Percentiles rank a stretch among this genome's conserved stretches.
These are phyloP conservation scores for Plasmodium adleri DNA, from an alignment of 169 alveolate genomes.

Conservation along the genomic window DNA sequence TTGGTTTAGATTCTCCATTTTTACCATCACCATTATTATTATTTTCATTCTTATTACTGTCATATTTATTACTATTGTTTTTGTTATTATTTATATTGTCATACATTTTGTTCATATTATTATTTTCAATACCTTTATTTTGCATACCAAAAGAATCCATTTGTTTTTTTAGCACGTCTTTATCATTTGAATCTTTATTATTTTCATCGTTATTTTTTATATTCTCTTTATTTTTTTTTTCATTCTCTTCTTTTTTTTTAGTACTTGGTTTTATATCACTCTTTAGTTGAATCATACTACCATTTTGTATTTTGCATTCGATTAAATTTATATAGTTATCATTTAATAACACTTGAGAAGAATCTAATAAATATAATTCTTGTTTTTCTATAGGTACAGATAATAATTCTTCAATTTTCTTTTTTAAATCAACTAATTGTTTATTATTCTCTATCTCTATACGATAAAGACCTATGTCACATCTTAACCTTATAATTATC, in stretches of 20 bases:
- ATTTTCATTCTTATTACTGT: not conserved
- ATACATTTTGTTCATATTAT: not conserved
- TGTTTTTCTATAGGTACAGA: conserved; percentile 51
- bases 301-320: conserved; percentile 26
- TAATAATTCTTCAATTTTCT: conserved; percentile 41
- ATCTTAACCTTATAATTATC: conserved; percentile 42
- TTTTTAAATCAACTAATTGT: conserved; percentile 29
- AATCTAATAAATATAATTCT: conserved; percentile 3
- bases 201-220: not conserved
- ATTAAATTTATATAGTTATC: not conserved
- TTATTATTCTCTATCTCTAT: conserved; percentile 20
- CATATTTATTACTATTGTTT: not conserved
- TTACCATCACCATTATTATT: not conserved
- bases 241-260: not conserved
- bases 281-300: conserved; percentile 18
- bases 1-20: conserved; percentile 62
- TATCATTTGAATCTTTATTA: not conserved
- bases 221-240: not conserved
- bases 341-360: not conserved
- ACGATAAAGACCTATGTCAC: conserved; percentile 36
- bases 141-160: not conserved
- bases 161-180: not conserved
- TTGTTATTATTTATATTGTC: not conserved
- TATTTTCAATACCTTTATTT: not conserved
- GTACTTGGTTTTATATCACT: conserved; percentile 48